Evolutionary conservation across 2,329 filamentous ascomycete species (phyloP), one percentile per base, ranked within the genome.

Genomic region (Fusarium mangiferae): DNA sequence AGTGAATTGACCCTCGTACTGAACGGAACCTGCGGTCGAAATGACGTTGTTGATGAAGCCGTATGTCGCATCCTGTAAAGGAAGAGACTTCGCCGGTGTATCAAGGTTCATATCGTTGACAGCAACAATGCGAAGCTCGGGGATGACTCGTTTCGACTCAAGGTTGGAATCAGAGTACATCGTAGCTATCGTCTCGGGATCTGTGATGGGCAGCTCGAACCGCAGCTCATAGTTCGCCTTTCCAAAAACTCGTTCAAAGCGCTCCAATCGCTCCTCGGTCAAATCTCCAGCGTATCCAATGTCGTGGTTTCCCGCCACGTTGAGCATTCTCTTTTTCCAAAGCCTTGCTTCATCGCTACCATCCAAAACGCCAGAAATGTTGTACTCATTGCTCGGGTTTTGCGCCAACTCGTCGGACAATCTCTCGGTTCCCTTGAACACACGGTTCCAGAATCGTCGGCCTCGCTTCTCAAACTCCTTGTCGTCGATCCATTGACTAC

Each of bases 41-140:
- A 94, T 94, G 58, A 93, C 84, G 41, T 87, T 83, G 81, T 94
- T 93, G 79, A 95, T 86, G 79, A 97, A 98, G 35, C 85, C 80
- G 82, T 97, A 97, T 0, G 94, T 96, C 56, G 91, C 86, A 68
- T 91, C 87, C 80, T 97, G 94, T 7, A 98, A 87, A 6, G 88
- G 85, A 7, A 85, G 78, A 24, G 90, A 89, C 44, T 90, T 85
- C 9, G 93, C 94, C 0, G 96, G 96, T 0, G 91, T 93, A 82
- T 99, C 96, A 42, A 99, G 90, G 78, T 97, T 97, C 89, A 99
- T 94, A 62, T 94, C 92, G 83, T 99, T 99, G 73, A 99, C 87
- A 41, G 97, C 90, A 36, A 98, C 86, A 64, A 99, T 86, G 74
- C 96, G 92, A 51, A 99, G 85, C 71, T 94, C 91, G 4, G 95